A percentile compares a stretch with the other conserved stretches of the same genome.
Evolutionary conservation across 2,329 filamentous ascomycete species (phyloP).

Genomic region (Claviceps spartinae): DNA sequence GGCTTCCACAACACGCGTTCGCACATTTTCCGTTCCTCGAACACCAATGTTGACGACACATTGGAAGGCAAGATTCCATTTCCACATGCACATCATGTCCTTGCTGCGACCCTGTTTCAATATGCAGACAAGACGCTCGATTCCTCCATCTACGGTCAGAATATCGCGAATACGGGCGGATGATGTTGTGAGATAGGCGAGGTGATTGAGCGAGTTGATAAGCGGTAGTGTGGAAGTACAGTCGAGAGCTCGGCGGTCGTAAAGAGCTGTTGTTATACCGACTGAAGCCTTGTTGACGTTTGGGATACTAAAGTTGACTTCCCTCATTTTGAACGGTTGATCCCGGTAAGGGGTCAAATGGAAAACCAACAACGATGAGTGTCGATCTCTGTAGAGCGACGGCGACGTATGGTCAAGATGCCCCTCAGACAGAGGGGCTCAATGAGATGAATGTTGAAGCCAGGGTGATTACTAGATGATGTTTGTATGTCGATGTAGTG

Average conservation of each 20-base stretch:
- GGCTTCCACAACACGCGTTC: conserved; percentile 90
- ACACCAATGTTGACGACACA: conserved; percentile 99
- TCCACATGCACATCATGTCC: conserved; percentile 99
- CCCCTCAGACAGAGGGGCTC: conserved; percentile 8
- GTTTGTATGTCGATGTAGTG: background rate
- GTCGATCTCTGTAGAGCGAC: background rate
- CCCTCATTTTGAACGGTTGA: conserved; percentile 62
- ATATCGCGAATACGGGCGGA: conserved; percentile 96
- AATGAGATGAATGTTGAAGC: conserved; percentile 1
- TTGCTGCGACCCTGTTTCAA: conserved; percentile 94
- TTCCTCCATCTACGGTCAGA: conserved; percentile 93
- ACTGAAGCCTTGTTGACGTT: conserved; percentile 99
- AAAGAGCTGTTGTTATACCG: conserved; percentile 95
- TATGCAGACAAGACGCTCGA: conserved; percentile 92
- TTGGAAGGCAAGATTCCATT: conserved; percentile 98
- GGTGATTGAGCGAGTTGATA: conserved; percentile 97
- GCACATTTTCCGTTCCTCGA: conserved; percentile 82
- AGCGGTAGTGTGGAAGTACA: conserved; percentile 95
- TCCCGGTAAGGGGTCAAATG: conserved; percentile 2
- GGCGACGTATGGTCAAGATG: conserved; percentile 1
- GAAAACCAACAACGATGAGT: background rate
- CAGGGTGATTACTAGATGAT: conserved; percentile 1
- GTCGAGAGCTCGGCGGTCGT: conserved; percentile 92
- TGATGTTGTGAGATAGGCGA: conserved; percentile 95
- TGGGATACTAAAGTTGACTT: conserved; percentile 98